phyloP scores from a whole-genome alignment of 768 basidiomycete genomes.

The Boletus barrowsii region DNA sequence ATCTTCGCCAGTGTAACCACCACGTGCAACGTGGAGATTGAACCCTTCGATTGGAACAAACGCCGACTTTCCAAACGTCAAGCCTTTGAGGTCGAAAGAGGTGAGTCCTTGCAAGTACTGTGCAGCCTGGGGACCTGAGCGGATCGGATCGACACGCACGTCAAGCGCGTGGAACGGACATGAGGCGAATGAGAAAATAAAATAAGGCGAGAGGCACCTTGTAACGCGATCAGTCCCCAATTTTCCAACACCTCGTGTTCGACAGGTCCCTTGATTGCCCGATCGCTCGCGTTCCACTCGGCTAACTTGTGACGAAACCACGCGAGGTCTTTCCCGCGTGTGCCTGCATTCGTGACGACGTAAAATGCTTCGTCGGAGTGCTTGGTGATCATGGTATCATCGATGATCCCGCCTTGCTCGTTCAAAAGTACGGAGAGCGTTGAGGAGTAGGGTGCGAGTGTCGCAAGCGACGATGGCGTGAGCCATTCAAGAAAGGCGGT shows the following conservation, averaged over 20 bases:
- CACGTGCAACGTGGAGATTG: conserved; percentile 79
- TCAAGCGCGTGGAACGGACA: background rate
- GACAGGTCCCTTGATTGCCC: conserved; percentile 55
- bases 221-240: conserved; percentile 88
- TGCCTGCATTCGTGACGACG: conserved; percentile 94
- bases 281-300: conserved; percentile 72
- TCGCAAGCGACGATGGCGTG: conserved; percentile 75
- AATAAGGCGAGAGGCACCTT: conserved; percentile 53
- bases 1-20: conserved; percentile 98
- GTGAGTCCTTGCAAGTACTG: conserved; percentile 75
- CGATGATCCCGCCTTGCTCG: conserved; percentile 88
- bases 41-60: conserved; percentile 67
- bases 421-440: conserved; percentile 90
- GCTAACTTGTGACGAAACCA: conserved; percentile 69
- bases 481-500: conserved; percentile 85
- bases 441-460: conserved; percentile 69
- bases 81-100: conserved; percentile 62
- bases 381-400: conserved; percentile 91
- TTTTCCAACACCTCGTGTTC: conserved; percentile 77
- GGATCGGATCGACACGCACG: background rate
- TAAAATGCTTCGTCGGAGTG: conserved; percentile 80
- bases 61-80: conserved; percentile 85
- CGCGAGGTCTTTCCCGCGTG: conserved; percentile 74
- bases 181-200: background rate
- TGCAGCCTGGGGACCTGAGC: conserved; percentile 75